Evolutionary conservation across 495 filamentous ascomycete species (phyloP).

Genomic region (Thermothielavioides terrestris): DNA sequence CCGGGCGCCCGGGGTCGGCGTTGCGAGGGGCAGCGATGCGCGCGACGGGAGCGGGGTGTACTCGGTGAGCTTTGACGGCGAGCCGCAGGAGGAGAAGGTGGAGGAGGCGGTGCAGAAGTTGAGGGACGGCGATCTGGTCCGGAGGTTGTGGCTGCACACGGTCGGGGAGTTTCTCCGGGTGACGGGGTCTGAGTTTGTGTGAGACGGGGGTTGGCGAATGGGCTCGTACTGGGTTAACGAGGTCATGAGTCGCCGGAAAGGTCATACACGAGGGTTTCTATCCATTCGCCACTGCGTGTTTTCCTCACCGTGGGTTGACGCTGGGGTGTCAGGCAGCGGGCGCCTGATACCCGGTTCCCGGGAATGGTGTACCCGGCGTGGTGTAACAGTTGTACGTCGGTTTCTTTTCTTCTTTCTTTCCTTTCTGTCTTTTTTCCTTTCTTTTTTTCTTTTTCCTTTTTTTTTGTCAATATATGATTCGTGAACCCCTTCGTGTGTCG

Average conservation of each 20-base stretch:
- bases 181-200: conserved; percentile 19
- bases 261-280: neutral
- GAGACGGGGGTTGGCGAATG: neutral
- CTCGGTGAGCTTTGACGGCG: conserved; percentile 37
- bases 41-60: conserved; percentile 45
- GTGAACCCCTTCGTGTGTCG: too few relatives aligned
- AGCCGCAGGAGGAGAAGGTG: conserved; percentile 27
- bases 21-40: conserved; percentile 39
- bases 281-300: neutral
- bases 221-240: neutral
- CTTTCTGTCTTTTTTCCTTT: too few relatives aligned
- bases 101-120: conserved; percentile 29
- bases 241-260: neutral
- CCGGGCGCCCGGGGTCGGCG: conserved; percentile 18
- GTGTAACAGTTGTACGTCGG: too few relatives aligned
- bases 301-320: too few relatives aligned
- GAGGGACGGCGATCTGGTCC: conserved; percentile 34
- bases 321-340: too few relatives aligned
- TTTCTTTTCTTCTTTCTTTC: too few relatives aligned
- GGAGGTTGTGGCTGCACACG: conserved; percentile 44
- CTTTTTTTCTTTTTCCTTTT: too few relatives aligned
- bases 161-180: conserved; percentile 37
- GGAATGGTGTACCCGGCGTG: too few relatives aligned
- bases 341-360: too few relatives aligned
- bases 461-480: too few relatives aligned